Evolutionary conservation across 352 stramenopile genomes (phyloP).

Genomic region (Globisporangium nodosum): DNA sequence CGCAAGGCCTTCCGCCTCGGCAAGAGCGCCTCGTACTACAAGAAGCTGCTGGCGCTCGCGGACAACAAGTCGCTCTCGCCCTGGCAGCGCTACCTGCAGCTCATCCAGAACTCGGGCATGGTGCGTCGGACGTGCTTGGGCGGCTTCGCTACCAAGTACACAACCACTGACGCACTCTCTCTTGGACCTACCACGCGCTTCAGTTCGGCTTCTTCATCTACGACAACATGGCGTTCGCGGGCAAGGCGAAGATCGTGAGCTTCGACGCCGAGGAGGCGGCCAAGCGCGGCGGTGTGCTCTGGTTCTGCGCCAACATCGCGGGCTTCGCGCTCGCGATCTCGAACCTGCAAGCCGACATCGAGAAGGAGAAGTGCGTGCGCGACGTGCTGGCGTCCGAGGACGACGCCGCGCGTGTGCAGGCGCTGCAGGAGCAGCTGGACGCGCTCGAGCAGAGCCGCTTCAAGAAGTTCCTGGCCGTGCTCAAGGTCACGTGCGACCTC

Average conservation of each 20-base stretch:
- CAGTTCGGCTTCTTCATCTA: constrained; percentile 81
- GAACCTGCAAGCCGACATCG: constrained; percentile 66
- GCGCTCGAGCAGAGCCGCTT: constrained; percentile 47
- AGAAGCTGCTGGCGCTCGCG: constrained; percentile 57
- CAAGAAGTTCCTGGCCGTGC: constrained; percentile 77
- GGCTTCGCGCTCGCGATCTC: constrained; percentile 71
- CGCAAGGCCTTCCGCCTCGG: constrained; percentile 83
- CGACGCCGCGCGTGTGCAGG: constrained; percentile 42
- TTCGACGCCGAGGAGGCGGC: constrained; percentile 61
- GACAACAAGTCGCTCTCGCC: constrained; percentile 38
- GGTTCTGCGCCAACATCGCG: constrained; percentile 81
- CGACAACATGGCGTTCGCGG: constrained; percentile 83
- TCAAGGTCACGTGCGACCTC: constrained; percentile 84
- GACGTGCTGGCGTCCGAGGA: constrained; percentile 71
- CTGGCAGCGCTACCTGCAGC: constrained; percentile 41
- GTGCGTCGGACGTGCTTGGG: constrained; percentile 9
- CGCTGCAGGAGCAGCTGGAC: constrained; percentile 56
- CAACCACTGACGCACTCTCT: background rate
- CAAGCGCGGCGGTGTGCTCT: constrained; percentile 69
- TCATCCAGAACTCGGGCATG: constrained; percentile 80
- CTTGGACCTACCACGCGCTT: background rate
- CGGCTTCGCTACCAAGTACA: background rate
- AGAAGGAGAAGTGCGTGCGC: constrained; percentile 75
- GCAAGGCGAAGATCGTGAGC: constrained; percentile 66
- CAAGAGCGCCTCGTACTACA: constrained; percentile 78